phyloP scores from a whole-genome alignment of 352 stramenopile species.

The Globisporangium emineosum region DNA sequence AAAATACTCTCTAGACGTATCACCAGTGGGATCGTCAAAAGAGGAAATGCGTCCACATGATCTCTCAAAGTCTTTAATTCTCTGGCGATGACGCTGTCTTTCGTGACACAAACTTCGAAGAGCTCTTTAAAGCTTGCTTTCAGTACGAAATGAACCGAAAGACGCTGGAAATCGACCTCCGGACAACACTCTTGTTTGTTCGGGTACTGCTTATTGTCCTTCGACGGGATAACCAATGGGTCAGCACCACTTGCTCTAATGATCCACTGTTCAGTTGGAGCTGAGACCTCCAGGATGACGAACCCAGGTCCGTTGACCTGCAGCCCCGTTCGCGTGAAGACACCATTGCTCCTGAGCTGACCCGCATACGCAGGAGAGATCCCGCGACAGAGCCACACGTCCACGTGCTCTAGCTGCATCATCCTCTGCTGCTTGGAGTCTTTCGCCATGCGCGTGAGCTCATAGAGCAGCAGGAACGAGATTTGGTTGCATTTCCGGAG shows the following conservation, averaged over 20 bases:
- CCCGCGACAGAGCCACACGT: conserved; percentile 33
- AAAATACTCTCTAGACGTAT: background rate
- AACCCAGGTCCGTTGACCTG: conserved; percentile 25
- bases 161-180: background rate
- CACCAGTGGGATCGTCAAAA: conserved; percentile 11
- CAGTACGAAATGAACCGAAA: conserved; percentile 10
- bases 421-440: background rate
- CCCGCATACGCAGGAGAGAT: conserved; percentile 25
- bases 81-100: background rate
- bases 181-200: too few species aligned
- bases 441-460: conserved; percentile 23
- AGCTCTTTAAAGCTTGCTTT: conserved; percentile 5
- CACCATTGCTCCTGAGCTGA: conserved; percentile 15
- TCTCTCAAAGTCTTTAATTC: background rate
- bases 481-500: conserved; percentile 24
- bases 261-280: conserved; percentile 3
- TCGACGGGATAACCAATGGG: background rate
- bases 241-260: background rate
- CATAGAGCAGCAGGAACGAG: conserved; percentile 36
- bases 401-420: conserved; percentile 12
- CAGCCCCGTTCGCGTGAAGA: conserved; percentile 11
- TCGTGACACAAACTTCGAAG: background rate
- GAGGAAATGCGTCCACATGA: background rate
- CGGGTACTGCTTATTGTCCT: background rate
- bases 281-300: conserved; percentile 17